phyloP scores from a whole-genome alignment of 768 basidiomycete genomes.

The Lactarius sanguifluus region DNA sequence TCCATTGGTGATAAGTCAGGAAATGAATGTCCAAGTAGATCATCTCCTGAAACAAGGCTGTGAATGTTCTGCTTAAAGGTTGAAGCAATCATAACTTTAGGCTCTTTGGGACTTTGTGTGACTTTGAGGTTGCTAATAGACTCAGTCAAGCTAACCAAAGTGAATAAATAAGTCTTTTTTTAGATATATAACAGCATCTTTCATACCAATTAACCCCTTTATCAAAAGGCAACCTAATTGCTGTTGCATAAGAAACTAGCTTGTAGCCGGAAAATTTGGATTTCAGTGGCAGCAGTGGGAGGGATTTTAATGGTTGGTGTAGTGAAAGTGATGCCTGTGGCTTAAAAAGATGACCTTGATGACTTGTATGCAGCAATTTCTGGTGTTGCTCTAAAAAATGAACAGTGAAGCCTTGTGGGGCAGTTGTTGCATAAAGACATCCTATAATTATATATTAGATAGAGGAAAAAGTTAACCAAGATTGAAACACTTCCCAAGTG shows the following conservation, averaged over 20 bases:
- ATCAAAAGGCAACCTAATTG: neutral
- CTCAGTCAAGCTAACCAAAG: neutral
- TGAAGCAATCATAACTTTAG: conserved; percentile 1
- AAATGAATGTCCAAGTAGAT: neutral
- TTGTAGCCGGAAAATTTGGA: neutral
- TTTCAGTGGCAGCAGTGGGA: neutral
- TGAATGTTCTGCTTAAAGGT: neutral
- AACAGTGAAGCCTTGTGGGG: neutral
- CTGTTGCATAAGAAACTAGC: neutral
- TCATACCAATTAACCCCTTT: conserved; percentile 11
- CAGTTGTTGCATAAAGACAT: conserved; percentile 1
- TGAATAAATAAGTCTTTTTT: neutral
- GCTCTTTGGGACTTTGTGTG: neutral
- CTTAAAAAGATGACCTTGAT: conserved; percentile 4
- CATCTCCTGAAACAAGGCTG: neutral
- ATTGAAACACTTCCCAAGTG: conserved; percentile 2
- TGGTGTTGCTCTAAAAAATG: conserved; percentile 9
- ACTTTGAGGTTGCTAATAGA: conserved; percentile 7
- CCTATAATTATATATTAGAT: conserved; percentile 8
- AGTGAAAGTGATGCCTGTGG: neutral
- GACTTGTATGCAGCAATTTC: neutral
- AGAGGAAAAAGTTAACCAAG: neutral
- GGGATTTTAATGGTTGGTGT: neutral
- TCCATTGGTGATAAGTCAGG: neutral
- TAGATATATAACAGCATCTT: neutral